phyloP scores from a whole-genome alignment of 805 yeast species.

The Spathaspora arborariae region DNA sequence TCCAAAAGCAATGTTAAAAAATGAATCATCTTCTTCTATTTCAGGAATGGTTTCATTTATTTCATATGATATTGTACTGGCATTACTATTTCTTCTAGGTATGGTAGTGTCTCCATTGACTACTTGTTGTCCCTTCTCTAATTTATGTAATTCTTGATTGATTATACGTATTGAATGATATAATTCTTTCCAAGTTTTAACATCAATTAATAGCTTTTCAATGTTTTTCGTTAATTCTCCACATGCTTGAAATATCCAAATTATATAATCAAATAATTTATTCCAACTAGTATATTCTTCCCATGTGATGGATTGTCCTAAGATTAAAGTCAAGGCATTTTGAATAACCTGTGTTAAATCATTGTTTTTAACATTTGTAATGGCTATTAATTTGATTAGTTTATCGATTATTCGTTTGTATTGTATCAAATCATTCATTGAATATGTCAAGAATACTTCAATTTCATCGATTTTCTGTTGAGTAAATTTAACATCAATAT shows the following conservation, averaged over 20 bases:
- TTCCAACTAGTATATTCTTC: background rate
- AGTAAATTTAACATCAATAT: constrained; percentile 22
- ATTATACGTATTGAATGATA: constrained; percentile 23
- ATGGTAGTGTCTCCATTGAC: background rate
- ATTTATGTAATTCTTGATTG: constrained; percentile 25
- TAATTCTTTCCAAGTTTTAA: constrained; percentile 28
- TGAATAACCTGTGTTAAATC: constrained; percentile 27
- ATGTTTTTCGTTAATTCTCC: constrained; percentile 22
- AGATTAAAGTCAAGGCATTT: constrained; percentile 2
- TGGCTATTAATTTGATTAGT: constrained; percentile 33
- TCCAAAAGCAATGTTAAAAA: constrained; percentile 25
- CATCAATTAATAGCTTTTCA: constrained; percentile 17
- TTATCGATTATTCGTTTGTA: constrained; percentile 26
- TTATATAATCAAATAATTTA: constrained; percentile 3
- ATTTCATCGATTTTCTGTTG: constrained; percentile 32
- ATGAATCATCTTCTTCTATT: constrained; percentile 16
- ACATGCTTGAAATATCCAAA: constrained; percentile 4
- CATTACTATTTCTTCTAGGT: background rate
- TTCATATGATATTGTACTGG: constrained; percentile 11
- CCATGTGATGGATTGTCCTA: background rate
- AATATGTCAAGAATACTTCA: constrained; percentile 45
- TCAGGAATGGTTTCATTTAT: constrained; percentile 12
- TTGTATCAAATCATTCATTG: constrained; percentile 38
- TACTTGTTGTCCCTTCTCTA: constrained; percentile 17
- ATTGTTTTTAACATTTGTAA: constrained; percentile 27